Evolutionary conservation across 345 rosid species (phyloP).

Genomic region (Nasturtium officinale): DNA sequence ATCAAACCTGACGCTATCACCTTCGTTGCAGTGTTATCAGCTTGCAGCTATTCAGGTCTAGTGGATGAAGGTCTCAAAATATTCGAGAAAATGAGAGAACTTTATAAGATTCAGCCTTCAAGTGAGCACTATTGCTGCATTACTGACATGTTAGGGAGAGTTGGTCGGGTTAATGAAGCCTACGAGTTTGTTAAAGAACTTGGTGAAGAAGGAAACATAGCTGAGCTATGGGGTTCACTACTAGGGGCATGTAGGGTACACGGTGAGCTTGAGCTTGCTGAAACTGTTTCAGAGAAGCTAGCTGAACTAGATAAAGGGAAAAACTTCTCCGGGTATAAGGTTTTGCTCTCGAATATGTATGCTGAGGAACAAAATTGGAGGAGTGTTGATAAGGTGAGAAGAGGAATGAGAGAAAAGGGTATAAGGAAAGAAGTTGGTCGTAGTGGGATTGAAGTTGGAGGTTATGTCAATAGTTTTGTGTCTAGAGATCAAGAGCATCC

Average conservation of each 20-base stretch:
- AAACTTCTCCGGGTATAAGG: constrained; percentile 62
- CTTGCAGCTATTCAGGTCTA: constrained; percentile 80
- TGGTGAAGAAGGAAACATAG: constrained; percentile 65
- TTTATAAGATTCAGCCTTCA: constrained; percentile 61
- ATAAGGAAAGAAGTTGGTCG: constrained; percentile 71
- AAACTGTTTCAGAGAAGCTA: constrained; percentile 60
- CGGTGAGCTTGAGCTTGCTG: constrained; percentile 63
- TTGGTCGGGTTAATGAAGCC: constrained; percentile 80
- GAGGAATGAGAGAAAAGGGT: constrained; percentile 72
- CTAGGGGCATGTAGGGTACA: constrained; percentile 82
- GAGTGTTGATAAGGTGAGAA: constrained; percentile 69
- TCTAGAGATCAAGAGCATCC: constrained; percentile 70
- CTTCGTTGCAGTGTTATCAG: constrained; percentile 77
- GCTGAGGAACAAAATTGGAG: constrained; percentile 82
- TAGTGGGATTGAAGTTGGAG: constrained; percentile 73
- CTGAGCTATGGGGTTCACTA: constrained; percentile 87
- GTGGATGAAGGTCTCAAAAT: constrained; percentile 78
- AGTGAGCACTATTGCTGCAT: constrained; percentile 80
- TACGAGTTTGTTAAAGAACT: constrained; percentile 65
- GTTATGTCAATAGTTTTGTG: constrained; percentile 56
- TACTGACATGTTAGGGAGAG: constrained; percentile 86
- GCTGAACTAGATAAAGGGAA: constrained; percentile 50
- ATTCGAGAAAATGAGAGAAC: constrained; percentile 61
- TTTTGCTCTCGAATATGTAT: constrained; percentile 84
- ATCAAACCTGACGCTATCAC: constrained; percentile 71